Base-by-base conservation (phyloP, 495 filamentous ascomycete genomes). In the Bacidia rubella region DNA sequence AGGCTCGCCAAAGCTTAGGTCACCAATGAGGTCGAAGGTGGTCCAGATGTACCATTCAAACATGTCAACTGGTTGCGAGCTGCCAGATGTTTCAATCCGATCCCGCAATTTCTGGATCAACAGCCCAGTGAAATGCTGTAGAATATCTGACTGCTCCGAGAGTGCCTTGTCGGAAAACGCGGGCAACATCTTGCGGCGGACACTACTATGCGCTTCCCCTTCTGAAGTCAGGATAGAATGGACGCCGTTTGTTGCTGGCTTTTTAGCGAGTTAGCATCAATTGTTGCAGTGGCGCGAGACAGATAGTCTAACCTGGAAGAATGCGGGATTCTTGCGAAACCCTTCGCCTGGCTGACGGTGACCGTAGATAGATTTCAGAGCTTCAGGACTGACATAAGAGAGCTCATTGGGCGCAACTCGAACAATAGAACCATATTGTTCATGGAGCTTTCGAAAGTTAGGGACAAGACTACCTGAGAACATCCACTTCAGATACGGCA, bases 351-450 rank as follows among this genome's bases (percentile, higher is more conserved):
- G n/a, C n/a, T n/a, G n/a, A n/a, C 29, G 15, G 15, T 7, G 29
- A 5, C 15, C 42, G 29, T 58, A 54, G 19, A 61, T 61, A 15
- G 38, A 52, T 39, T 58, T 58, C 56, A 42, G 53, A 2, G 59
- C 59, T 1, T 35, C 40, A 9, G 56, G 47, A 23, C 44, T 27
- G 21, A 57, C 56, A 11, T 50, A 60, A 17, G 55, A 50, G 9
- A 55, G 66, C 21, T 75, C 70, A 26, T 73, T 69, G 19, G 76
- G 77, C 11, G 71, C 70, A 49, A 75, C 65, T 19, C 76, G 70
- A 47, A 77, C 63, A 15, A 76, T 59, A 5, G 67, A 55, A 0
- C 72, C 73, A 54, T 76, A 77, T 35, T 68, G 66, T 1, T 61
- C 56, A 27, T 72, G 66, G 3, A 58, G 47, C 20, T 47, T 42